Evolutionary conservation across 768 basidiomycete species (phyloP).

Genomic region (Neoboletus subvelutipes): DNA sequence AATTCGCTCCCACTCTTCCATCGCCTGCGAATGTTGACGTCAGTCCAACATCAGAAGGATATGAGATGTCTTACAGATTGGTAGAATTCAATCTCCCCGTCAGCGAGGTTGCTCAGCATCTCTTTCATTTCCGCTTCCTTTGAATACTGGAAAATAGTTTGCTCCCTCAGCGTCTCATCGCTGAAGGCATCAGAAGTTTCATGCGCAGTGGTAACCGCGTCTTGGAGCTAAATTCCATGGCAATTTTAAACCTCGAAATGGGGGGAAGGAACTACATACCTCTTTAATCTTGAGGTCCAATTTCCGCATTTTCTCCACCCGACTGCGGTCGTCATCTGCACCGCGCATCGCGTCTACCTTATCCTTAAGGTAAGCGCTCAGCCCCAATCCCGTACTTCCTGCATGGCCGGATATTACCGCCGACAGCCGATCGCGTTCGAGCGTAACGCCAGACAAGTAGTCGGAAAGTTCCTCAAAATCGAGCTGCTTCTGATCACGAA

Average conservation of each 20-base stretch:
- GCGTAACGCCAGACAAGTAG: constrained; percentile 89
- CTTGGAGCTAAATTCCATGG: constrained; percentile 68
- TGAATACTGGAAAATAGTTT: constrained; percentile 82
- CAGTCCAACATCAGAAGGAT: constrained; percentile 3
- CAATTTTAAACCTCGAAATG: not conserved
- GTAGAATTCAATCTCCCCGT: constrained; percentile 95
- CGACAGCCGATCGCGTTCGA: constrained; percentile 89
- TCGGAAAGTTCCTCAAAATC: constrained; percentile 97
- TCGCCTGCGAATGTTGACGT: constrained; percentile 51
- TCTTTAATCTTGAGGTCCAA: constrained; percentile 95
- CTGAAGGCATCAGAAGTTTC: constrained; percentile 97
- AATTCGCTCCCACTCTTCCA: constrained; percentile 97
- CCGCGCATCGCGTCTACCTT: constrained; percentile 90
- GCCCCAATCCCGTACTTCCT: constrained; percentile 77
- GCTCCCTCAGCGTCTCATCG: constrained; percentile 90
- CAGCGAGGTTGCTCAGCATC: constrained; percentile 83
- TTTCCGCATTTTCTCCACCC: constrained; percentile 92
- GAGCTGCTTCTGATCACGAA: constrained; percentile 97
- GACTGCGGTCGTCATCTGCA: constrained; percentile 87
- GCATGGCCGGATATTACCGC: constrained; percentile 89
- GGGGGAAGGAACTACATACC: constrained; percentile 41
- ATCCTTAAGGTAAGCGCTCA: constrained; percentile 89
- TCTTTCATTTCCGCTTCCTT: constrained; percentile 98
- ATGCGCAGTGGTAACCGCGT: constrained; percentile 91
- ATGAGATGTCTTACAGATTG: constrained; percentile 57